phyloP scores from a whole-genome alignment of 768 basidiomycete species.

The Phaeotremella skinneri region DNA sequence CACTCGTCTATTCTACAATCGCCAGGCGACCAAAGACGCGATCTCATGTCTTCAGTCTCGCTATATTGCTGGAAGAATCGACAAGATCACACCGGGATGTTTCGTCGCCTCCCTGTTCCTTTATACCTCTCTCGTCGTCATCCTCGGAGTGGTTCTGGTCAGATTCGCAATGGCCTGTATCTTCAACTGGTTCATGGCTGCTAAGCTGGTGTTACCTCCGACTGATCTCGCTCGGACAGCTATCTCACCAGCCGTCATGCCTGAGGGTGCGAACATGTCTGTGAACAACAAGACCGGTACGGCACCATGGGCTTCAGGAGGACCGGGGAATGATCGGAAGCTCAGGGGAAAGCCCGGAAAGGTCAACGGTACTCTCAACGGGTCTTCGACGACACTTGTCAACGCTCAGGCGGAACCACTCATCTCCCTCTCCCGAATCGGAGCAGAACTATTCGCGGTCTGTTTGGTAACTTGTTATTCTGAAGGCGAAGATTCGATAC shows the following conservation, averaged over 20 bases:
- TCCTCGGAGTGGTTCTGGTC: conserved; percentile 81
- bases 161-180: conserved; percentile 94
- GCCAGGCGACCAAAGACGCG: conserved; percentile 62
- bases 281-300: conserved; percentile 86
- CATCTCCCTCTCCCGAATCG: conserved; percentile 85
- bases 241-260: conserved; percentile 93
- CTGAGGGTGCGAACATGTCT: conserved; percentile 92
- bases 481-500: conserved; percentile 88
- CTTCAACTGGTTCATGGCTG: conserved; percentile 95
- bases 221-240: conserved; percentile 73
- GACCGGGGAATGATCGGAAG: conserved; percentile 12
- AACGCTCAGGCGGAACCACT: conserved; percentile 55
- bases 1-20: conserved; percentile 79
- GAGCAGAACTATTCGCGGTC: conserved; percentile 89
- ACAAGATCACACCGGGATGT: conserved; percentile 94
- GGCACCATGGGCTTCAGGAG: conserved; percentile 77
- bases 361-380: conserved; percentile 13
- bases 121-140: conserved; percentile 84
- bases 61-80: conserved; percentile 91
- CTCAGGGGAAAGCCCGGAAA: conserved; percentile 7
- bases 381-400: conserved; percentile 34
- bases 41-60: conserved; percentile 78
- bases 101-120: conserved; percentile 85
- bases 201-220: conserved; percentile 73
- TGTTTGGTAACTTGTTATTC: conserved; percentile 98